Evolutionary conservation across 805 yeast species (phyloP).

Genomic region (Tetrapisispora taiwanensis): DNA sequence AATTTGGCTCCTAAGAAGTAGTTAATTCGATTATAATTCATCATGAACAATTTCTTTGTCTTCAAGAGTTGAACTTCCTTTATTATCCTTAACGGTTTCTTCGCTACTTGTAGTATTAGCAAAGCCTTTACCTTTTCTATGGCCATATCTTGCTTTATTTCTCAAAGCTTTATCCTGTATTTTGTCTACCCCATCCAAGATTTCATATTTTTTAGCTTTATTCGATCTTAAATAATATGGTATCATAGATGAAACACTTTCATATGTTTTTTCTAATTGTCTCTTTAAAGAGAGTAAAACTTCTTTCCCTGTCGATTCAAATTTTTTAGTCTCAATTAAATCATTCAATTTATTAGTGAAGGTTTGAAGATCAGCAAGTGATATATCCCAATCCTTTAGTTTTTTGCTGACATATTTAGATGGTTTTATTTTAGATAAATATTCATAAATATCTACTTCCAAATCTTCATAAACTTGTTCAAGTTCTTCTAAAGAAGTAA

Average conservation of each 20-base stretch:
- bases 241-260: slow-evolving; percentile 5
- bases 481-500: slow-evolving; percentile 36
- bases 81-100: background rate
- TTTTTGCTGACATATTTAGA: slow-evolving; percentile 15
- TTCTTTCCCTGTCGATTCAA: slow-evolving; percentile 21
- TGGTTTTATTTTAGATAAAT: slow-evolving; percentile 36
- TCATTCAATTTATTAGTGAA: background rate
- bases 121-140: background rate
- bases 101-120: too few species aligned
- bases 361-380: slow-evolving; percentile 8
- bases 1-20: too few species aligned
- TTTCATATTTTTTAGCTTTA: slow-evolving; percentile 12
- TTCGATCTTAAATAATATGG: slow-evolving; percentile 16
- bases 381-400: slow-evolving; percentile 7
- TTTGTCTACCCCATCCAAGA: background rate
- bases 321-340: slow-evolving; percentile 9
- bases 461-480: slow-evolving; percentile 33
- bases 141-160: slow-evolving; percentile 2
- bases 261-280: slow-evolving; percentile 11
- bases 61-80: background rate
- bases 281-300: slow-evolving; percentile 26
- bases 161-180: slow-evolving; percentile 8
- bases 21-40: background rate
- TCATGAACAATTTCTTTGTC: slow-evolving; percentile 1
- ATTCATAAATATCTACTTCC: slow-evolving; percentile 43